Evolutionary conservation across 805 yeast genomes (phyloP).

Genomic region (Ogataea nakhonphanomensis): DNA sequence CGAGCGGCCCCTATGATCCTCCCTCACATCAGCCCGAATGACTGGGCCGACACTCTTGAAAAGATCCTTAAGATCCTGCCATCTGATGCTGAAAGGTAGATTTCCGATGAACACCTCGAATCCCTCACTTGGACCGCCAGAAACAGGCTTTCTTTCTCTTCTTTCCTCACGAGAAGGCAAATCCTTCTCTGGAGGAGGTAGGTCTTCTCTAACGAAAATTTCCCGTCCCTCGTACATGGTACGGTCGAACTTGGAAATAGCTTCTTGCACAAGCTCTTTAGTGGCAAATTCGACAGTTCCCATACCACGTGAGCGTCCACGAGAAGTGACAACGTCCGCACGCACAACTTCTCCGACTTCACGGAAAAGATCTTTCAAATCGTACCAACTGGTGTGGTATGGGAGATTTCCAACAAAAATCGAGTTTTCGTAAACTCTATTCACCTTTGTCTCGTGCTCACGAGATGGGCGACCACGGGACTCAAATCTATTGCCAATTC

Average conservation of each 20-base stretch:
- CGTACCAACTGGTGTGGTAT: slow-evolving; percentile 55
- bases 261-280: slow-evolving; percentile 62
- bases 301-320: slow-evolving; percentile 85
- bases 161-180: slow-evolving; percentile 31
- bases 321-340: slow-evolving; percentile 77
- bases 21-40: slow-evolving; percentile 75
- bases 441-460: slow-evolving; percentile 37
- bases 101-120: slow-evolving; percentile 73
- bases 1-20: slow-evolving; percentile 67
- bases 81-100: slow-evolving; percentile 73
- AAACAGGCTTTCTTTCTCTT: slow-evolving; percentile 12
- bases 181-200: slow-evolving; percentile 65
- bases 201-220: slow-evolving; percentile 86
- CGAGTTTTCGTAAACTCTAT: slow-evolving; percentile 64
- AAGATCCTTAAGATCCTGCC: slow-evolving; percentile 85
- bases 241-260: slow-evolving; percentile 68
- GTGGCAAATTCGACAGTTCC: slow-evolving; percentile 82
- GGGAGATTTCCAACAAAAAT: slow-evolving; percentile 74
- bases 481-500: slow-evolving; percentile 18
- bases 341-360: slow-evolving; percentile 62
- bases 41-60: slow-evolving; percentile 76
- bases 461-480: slow-evolving; percentile 27
- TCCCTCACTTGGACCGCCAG: slow-evolving; percentile 28
- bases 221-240: slow-evolving; percentile 66
- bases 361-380: slow-evolving; percentile 58